Evolutionary conservation across 306 rosid genomes (phyloP).

Genomic region (Rosa persica): DNA sequence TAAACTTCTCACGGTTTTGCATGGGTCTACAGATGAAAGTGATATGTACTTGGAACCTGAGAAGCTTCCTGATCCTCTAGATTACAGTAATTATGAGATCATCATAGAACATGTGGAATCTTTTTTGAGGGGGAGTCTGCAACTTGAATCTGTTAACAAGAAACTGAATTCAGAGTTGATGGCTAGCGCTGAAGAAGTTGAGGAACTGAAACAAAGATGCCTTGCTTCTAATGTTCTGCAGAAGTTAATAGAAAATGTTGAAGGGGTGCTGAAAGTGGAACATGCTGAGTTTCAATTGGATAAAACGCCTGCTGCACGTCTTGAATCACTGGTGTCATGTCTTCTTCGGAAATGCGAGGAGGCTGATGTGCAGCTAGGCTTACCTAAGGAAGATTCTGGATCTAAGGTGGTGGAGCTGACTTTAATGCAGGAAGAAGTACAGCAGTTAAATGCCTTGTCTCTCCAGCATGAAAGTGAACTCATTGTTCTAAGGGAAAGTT

Average conservation of each 20-base stretch:
- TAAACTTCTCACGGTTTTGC: conserved; percentile 45
- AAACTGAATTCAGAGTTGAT: conserved; percentile 64
- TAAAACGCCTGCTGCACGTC: conserved; percentile 48
- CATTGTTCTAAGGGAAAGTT: conserved; percentile 71
- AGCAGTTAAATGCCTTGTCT: conserved; percentile 40
- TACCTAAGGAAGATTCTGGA: conserved; percentile 48
- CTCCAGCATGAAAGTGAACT: conserved; percentile 73
- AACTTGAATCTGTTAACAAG: conserved; percentile 52
- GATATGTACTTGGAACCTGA: conserved; percentile 40
- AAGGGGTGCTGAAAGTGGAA: conserved; percentile 50
- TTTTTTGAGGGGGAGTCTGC: conserved; percentile 47
- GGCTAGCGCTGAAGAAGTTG: conserved; percentile 53
- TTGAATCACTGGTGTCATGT: conserved; percentile 55
- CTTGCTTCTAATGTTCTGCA: conserved; percentile 52
- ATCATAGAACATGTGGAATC: conserved; percentile 54
- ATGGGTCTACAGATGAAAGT: conserved; percentile 48
- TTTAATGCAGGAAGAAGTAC: conserved; percentile 56
- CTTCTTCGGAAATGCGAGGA: conserved; percentile 70
- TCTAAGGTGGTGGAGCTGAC: conserved; percentile 49
- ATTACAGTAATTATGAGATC: conserved; percentile 52
- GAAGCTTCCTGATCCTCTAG: conserved; percentile 54
- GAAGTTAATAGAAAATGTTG: conserved; percentile 60
- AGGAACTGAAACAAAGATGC: conserved; percentile 56
- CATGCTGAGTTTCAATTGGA: conserved; percentile 33
- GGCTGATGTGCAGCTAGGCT: conserved; percentile 53